Evolutionary conservation across 2,329 filamentous ascomycete genomes (phyloP).

Genomic region (Colletotrichum sp.): DNA sequence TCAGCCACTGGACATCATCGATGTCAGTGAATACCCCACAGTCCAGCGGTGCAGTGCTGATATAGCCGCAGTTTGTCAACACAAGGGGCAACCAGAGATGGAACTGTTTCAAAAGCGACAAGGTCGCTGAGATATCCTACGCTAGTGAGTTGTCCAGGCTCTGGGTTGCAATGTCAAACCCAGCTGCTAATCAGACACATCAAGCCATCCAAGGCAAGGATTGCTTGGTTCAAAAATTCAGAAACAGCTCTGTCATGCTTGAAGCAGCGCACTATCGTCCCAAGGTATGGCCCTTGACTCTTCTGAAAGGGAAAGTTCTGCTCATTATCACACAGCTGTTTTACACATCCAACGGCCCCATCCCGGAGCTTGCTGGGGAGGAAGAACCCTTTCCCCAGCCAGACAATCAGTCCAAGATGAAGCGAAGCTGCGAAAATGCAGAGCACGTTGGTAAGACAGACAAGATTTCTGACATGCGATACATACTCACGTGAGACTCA

Average conservation of each 20-base stretch:
- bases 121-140: slow-evolving; percentile 89
- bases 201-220: slow-evolving; percentile 90
- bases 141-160: slow-evolving; percentile 69
- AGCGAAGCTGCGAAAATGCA: slow-evolving; percentile 85
- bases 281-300: slow-evolving; percentile 60
- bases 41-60: slow-evolving; percentile 26
- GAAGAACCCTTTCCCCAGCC: slow-evolving; percentile 79
- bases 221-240: slow-evolving; percentile 90
- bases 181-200: slow-evolving; percentile 27
- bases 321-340: slow-evolving; percentile 46
- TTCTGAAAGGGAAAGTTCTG: neutral
- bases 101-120: slow-evolving; percentile 83
- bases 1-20: slow-evolving; percentile 74
- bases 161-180: fast-evolving
- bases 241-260: slow-evolving; percentile 95
- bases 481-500: slow-evolving; percentile 31
- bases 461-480: neutral
- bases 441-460: slow-evolving; percentile 73
- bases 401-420: slow-evolving; percentile 87
- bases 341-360: slow-evolving; percentile 52
- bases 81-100: slow-evolving; percentile 74
- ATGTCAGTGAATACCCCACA: slow-evolving; percentile 49
- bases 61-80: slow-evolving; percentile 66
- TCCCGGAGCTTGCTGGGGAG: slow-evolving; percentile 62
- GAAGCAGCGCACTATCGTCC: slow-evolving; percentile 83